A percentile compares a stretch with the other conserved stretches of the same genome.
phyloP scores from a whole-genome alignment of 2,329 filamentous ascomycete species.

The Chalaropsis thielavioides region DNA sequence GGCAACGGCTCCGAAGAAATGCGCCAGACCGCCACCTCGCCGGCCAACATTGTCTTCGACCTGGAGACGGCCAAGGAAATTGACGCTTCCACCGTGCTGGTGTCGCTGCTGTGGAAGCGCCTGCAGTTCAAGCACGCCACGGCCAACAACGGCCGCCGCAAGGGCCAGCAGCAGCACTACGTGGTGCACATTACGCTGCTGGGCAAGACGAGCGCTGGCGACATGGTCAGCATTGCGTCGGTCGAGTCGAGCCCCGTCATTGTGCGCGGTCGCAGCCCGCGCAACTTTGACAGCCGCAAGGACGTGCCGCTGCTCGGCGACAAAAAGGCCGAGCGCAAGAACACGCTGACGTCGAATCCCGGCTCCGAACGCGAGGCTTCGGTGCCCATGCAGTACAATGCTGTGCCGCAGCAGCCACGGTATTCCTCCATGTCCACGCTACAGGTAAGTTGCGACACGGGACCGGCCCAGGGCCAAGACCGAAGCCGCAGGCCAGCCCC shows the following conservation, averaged over 20 bases:
- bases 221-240: constrained; percentile 62
- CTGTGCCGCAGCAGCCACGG: constrained; percentile 11
- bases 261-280: constrained; percentile 77
- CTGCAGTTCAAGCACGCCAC: constrained; percentile 93
- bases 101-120: constrained; percentile 84
- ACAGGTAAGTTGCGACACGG: not conserved
- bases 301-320: constrained; percentile 59
- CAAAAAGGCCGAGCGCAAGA: constrained; percentile 34
- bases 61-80: constrained; percentile 48
- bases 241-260: constrained; percentile 88
- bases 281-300: constrained; percentile 86
- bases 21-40: constrained; percentile 34
- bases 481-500: too few relatives aligned
- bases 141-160: constrained; percentile 85
- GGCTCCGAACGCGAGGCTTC: constrained; percentile 15
- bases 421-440: not conserved
- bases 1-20: constrained; percentile 31
- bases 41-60: constrained; percentile 42
- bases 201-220: constrained; percentile 55
- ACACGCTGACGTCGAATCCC: constrained; percentile 22
- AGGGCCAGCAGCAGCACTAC: constrained; percentile 91
- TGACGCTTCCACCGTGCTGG: constrained; percentile 62
- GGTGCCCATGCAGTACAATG: constrained; percentile 19
- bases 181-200: constrained; percentile 73
- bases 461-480: not conserved